These are phyloP conservation scores for Cryphonectria japonica DNA, from an alignment of 2,329 filamentous ascomycete species.

Conservation along the genomic window DNA sequence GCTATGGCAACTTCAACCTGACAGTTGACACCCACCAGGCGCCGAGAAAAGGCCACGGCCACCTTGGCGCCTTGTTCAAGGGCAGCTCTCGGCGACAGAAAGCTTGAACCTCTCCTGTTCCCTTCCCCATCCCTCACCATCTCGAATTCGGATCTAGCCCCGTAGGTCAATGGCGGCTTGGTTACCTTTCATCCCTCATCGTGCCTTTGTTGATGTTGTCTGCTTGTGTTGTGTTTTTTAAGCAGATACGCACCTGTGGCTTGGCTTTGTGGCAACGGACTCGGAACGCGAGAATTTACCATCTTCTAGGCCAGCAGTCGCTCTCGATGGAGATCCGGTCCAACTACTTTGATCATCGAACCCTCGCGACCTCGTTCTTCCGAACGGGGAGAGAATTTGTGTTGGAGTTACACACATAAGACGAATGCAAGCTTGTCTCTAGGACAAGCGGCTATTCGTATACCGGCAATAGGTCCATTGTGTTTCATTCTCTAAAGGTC, in stretches of 20 bases:
- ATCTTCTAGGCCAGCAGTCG: background rate
- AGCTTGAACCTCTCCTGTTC: background rate
- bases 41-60: background rate
- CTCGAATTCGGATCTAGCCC: background rate
- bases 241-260: background rate
- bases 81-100: background rate
- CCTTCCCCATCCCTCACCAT: background rate
- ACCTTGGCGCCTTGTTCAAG: background rate
- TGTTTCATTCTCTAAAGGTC: background rate
- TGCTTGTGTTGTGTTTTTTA: background rate
- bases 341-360: background rate
- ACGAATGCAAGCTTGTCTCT: background rate
- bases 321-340: background rate
- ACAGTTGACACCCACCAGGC: background rate
- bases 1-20: slow-evolving; percentile 17
- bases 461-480: background rate
- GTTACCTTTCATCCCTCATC: background rate
- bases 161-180: background rate
- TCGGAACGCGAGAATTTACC: background rate
- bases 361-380: background rate
- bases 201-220: background rate
- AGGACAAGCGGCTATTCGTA: background rate
- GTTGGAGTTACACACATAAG: background rate
- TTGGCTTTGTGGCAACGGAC: background rate
- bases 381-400: background rate